These are phyloP conservation scores for Hypoxylon cercidicola DNA, from an alignment of 495 filamentous ascomycete genomes.

Conservation along the genomic window DNA sequence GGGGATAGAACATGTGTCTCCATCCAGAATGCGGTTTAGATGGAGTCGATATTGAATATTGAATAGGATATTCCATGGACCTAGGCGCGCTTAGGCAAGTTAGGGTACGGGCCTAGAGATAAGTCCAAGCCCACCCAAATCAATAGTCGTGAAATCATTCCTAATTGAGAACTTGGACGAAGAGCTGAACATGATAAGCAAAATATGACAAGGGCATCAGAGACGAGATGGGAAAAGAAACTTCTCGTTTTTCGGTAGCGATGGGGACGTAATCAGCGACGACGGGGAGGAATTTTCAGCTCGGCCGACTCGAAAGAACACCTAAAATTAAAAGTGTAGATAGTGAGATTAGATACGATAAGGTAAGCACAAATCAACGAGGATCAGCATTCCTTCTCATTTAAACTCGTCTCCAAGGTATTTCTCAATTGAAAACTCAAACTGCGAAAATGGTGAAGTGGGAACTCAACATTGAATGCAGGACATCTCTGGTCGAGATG, in stretches of 20 bases:
- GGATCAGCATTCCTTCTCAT: neutral
- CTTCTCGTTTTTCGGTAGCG: neutral
- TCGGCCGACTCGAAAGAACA: slow-evolving; percentile 1
- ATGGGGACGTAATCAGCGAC: neutral
- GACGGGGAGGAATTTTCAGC: neutral
- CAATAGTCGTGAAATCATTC: neutral
- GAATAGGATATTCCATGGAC: neutral
- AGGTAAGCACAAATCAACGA: neutral
- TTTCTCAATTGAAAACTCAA: neutral
- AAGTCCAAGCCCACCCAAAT: neutral
- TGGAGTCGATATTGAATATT: neutral
- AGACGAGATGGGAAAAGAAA: neutral
- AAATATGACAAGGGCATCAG: neutral
- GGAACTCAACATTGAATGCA: neutral
- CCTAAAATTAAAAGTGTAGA: neutral
- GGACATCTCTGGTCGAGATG: neutral
- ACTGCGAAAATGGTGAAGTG: neutral
- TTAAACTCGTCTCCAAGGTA: neutral
- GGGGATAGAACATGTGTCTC: slow-evolving; percentile 1
- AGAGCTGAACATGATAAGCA: too few species aligned
- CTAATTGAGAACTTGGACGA: neutral
- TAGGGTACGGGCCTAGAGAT: neutral
- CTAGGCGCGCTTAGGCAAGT: neutral
- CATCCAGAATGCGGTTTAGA: neutral
- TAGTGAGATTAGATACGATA: slow-evolving; percentile 6